Conservation (phyloP, 177 flowering plant species). For the Vitis hybrid region DNA sequence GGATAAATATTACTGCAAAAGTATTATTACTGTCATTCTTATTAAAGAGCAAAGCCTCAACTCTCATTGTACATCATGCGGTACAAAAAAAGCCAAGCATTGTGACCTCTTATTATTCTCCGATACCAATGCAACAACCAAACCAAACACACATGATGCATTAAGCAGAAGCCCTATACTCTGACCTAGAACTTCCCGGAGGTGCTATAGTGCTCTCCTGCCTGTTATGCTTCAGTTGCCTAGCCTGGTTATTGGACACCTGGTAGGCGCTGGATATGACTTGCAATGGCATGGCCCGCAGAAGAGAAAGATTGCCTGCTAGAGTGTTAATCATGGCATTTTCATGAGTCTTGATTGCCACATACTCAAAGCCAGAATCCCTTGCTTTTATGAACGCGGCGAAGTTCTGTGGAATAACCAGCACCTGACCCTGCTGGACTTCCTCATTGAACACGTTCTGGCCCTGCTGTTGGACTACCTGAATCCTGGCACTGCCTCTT, state of each 20-base stretch:
- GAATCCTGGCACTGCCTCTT: constrained; percentile 45
- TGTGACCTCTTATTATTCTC: neutral
- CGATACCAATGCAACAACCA: neutral
- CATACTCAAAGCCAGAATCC: constrained; percentile 35
- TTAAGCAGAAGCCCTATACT: constrained; percentile 8
- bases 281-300: constrained; percentile 27
- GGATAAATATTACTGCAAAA: too few species aligned
- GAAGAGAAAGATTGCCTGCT: constrained; percentile 28
- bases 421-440: constrained; percentile 42
- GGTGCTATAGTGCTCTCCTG: constrained; percentile 14
- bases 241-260: constrained; percentile 27
- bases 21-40: too few species aligned
- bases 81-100: too few species aligned
- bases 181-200: neutral
- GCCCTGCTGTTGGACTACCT: constrained; percentile 50
- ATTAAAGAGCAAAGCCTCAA: too few species aligned
- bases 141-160: neutral
- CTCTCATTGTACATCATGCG: too few species aligned
- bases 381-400: constrained; percentile 31
- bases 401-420: constrained; percentile 60
- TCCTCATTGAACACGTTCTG: constrained; percentile 43
- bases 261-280: constrained; percentile 29
- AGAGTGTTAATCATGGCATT: constrained; percentile 34
- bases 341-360: constrained; percentile 50
- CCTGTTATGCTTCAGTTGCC: constrained; percentile 24